phyloP scores from a whole-genome alignment of 768 basidiomycete species.

The Vishniacozyma victoriae region DNA sequence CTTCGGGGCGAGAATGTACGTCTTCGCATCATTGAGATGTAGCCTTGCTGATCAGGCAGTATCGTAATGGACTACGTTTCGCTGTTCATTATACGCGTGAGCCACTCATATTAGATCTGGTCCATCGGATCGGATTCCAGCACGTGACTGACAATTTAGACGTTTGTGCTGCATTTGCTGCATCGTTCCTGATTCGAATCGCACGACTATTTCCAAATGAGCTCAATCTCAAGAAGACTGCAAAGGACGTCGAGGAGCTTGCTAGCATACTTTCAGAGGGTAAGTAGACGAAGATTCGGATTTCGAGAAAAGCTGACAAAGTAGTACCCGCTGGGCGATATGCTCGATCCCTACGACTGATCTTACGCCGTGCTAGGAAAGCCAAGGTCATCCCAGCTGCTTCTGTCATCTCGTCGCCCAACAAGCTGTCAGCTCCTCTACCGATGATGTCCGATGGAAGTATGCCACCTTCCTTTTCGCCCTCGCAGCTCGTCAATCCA shows the following conservation, averaged over 20 bases:
- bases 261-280: conserved; percentile 71
- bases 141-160: conserved; percentile 62
- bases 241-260: conserved; percentile 70
- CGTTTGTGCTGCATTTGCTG: conserved; percentile 87
- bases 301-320: conserved; percentile 3
- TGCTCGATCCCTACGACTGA: conserved; percentile 78
- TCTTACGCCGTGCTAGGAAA: conserved; percentile 59
- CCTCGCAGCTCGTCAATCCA: conserved; percentile 33
- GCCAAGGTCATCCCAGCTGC: conserved; percentile 48
- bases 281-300: conserved; percentile 48
- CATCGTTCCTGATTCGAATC: conserved; percentile 79
- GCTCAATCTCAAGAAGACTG: conserved; percentile 68
- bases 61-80: conserved; percentile 87
- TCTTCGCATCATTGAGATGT: neutral
- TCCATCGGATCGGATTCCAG: neutral
- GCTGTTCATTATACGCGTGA: conserved; percentile 47
- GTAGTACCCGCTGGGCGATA: conserved; percentile 89
- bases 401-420: conserved; percentile 37
- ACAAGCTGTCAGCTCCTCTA: conserved; percentile 8
- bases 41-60: conserved; percentile 53
- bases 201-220: conserved; percentile 82
- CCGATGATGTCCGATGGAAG: conserved; percentile 4
- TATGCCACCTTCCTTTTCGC: conserved; percentile 22
- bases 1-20: conserved; percentile 53
- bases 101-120: conserved; percentile 2